These are phyloP conservation scores for Aspergillus cavernicola DNA, from an alignment of 495 filamentous ascomycete genomes.

Conservation along the genomic window DNA sequence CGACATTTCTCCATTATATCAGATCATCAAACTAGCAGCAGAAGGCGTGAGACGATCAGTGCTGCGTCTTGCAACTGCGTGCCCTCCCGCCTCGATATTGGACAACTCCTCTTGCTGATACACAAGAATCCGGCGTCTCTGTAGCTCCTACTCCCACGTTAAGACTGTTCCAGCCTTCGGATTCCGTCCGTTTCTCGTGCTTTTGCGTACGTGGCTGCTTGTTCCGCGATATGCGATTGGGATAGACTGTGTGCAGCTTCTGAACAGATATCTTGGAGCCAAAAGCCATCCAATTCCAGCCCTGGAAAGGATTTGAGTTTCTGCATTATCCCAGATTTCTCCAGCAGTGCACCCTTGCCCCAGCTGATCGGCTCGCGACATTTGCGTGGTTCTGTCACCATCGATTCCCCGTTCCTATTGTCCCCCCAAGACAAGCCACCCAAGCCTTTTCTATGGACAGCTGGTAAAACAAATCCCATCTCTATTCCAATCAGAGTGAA, in stretches of 20 bases:
- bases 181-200: conserved; percentile 14
- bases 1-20: conserved; percentile 52
- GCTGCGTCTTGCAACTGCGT: conserved; percentile 16
- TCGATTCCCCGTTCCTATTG: conserved; percentile 13
- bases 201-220: conserved; percentile 27
- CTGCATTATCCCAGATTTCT: conserved; percentile 14
- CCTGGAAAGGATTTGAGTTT: conserved; percentile 15
- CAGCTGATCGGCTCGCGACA: conserved; percentile 29
- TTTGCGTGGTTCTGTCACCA: conserved; percentile 17
- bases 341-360: conserved; percentile 8
- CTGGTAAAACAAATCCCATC: conserved; percentile 15
- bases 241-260: conserved; percentile 11
- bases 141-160: conserved; percentile 1
- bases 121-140: conserved; percentile 12
- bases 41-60: conserved; percentile 23
- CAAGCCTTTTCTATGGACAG: conserved; percentile 12
- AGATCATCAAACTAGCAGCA: conserved; percentile 41
- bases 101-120: conserved; percentile 10
- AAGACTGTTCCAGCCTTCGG: conserved; percentile 5
- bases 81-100: conserved; percentile 11
- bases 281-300: conserved; percentile 16
- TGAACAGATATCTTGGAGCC: conserved; percentile 22
- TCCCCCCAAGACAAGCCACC: conserved; percentile 12
- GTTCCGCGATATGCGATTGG: conserved; percentile 28
- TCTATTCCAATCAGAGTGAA: conserved; percentile 15